phyloP scores from a whole-genome alignment of 495 filamentous ascomycete species.

The Pseudoneurospora amorphoporcata region DNA sequence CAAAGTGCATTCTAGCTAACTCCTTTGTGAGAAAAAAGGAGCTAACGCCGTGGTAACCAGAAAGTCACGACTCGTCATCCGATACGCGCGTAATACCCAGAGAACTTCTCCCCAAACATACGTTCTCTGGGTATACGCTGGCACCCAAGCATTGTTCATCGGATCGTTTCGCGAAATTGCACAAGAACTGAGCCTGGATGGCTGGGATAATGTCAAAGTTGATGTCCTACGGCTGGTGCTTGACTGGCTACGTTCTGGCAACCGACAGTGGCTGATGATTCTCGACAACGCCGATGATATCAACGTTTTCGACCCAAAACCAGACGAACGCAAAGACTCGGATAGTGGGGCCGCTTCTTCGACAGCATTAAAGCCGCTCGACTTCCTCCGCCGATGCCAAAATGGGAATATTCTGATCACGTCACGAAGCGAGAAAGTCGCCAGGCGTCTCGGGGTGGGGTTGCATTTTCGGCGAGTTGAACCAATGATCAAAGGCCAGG shows the following conservation, averaged over 20 bases:
- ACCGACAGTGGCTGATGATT: conserved; percentile 35
- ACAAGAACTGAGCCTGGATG: conserved; percentile 15
- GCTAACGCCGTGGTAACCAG: conserved; percentile 12
- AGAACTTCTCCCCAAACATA: conserved; percentile 21
- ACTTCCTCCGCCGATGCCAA: conserved; percentile 22
- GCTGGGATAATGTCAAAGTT: conserved; percentile 19
- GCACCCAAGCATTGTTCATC: conserved; percentile 26
- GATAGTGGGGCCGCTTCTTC: neutral
- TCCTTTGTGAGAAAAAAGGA: neutral
- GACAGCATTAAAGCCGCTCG: conserved; percentile 4
- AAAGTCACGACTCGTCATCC: conserved; percentile 46
- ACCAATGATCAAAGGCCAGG: conserved; percentile 21
- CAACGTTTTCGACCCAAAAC: conserved; percentile 18
- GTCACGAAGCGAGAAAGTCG: conserved; percentile 24
- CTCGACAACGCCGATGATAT: conserved; percentile 43
- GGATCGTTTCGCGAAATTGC: conserved; percentile 34
- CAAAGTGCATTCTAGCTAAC: too few species aligned
- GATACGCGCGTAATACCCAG: conserved; percentile 31
- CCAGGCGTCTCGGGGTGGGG: conserved; percentile 8
- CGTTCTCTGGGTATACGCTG: conserved; percentile 39
- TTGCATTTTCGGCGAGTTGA: too few species aligned
- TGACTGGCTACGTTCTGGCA: conserved; percentile 27
- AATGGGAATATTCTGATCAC: conserved; percentile 31
- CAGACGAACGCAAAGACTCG: neutral
- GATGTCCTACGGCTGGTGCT: conserved; percentile 26